Base-by-base conservation (phyloP, 345 rosid genomes). In the Toxicodendron radicans region DNA sequence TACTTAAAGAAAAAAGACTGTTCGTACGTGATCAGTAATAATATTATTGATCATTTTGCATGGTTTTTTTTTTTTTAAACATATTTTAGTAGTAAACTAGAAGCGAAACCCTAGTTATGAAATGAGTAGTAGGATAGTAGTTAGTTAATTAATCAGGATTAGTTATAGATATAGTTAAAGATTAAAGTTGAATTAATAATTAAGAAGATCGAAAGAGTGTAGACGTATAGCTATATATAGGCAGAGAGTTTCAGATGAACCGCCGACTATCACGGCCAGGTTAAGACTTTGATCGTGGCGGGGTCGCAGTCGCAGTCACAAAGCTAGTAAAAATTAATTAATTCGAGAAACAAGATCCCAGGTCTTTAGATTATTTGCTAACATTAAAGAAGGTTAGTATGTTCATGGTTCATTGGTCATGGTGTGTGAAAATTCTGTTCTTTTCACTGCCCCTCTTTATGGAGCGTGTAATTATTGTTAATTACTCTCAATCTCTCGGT, bases 241-340 rank as follows among this genome's bases (percentile, higher is more conserved):
- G 54, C 54, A 51, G 16, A 73, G 87, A 27, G 30, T 53, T 81
- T 80, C 89, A 66, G 75, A 88, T 84, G 85, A 84, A 78, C 77
- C 81, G 86, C 85, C 91, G 90, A 79, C 74, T 77, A 87, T 87
- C 86, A 87, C 91, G 91, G 81, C 73, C 32, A 74, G 69, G 68
- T 71, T 79, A 66, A 58, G 86, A 81, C 81, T 82, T 82, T 77
- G 62, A 79, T 61, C 54, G 46, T 70, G 17, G 33, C 72, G 49
- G 60, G 63, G 72, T 57, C 61, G 71, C 38, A 30, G 14, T 35
- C 54, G 11, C 38, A 65, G 27, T 4, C 16, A 64, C 51, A 33
- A 16, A 32, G 43, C 7, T 32, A 32, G 12, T 20, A 57, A 58
- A 60, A 69, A 72, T 38, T 38, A 38, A 38, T 38, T 38, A 73